These are phyloP conservation scores for Pulveroboletus sp. DNA, from an alignment of 1,284 basidiomycete species.

Conservation along the genomic window DNA sequence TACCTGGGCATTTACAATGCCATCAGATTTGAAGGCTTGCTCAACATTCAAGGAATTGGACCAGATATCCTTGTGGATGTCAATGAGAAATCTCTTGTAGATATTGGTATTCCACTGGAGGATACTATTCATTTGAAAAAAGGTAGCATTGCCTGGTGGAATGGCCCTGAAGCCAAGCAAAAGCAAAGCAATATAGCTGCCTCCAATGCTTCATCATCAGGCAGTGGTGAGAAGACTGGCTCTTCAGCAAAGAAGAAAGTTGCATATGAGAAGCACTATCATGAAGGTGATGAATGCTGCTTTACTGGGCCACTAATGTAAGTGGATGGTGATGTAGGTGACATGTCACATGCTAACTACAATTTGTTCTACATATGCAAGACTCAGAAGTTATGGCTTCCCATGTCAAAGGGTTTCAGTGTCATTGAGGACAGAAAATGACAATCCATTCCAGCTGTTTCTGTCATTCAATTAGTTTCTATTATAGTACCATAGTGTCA, in stretches of 20 bases:
- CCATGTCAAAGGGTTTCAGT: background rate
- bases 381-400: background rate
- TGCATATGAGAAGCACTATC: slow-evolving; percentile 9
- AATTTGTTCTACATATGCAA: background rate
- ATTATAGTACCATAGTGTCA: too few relatives aligned
- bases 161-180: slow-evolving; percentile 14
- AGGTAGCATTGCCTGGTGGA: slow-evolving; percentile 18
- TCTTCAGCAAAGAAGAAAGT: background rate
- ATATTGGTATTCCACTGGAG: background rate
- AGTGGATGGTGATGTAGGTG: background rate
- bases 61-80: background rate
- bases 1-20: background rate
- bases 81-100: background rate
- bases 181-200: background rate
- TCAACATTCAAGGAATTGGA: background rate
- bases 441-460: too few relatives aligned
- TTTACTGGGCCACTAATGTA: slow-evolving; percentile 1
- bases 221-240: too few relatives aligned
- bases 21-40: too few relatives aligned
- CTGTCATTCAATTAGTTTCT: too few relatives aligned
- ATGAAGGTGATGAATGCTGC: background rate
- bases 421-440: too few relatives aligned
- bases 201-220: background rate
- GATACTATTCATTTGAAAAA: slow-evolving; percentile 21
- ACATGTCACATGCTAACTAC: background rate